These are phyloP conservation scores for Pythium aquatile DNA, from an alignment of 352 stramenopile genomes.

Conservation along the genomic window DNA sequence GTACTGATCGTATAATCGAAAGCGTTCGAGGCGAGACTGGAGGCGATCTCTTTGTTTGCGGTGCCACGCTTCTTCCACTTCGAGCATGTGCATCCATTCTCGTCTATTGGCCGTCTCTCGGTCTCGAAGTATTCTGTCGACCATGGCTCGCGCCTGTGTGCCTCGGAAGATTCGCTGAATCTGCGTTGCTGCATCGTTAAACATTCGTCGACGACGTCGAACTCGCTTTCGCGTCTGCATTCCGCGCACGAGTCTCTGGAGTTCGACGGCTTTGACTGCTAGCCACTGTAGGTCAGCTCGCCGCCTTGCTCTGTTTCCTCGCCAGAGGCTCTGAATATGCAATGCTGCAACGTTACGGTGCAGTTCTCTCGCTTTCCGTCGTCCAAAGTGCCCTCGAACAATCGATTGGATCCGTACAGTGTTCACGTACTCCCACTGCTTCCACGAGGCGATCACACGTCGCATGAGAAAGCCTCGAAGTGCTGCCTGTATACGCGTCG, in stretches of 20 bases:
- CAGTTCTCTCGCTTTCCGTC: constrained; percentile 9
- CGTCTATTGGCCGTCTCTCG: constrained; percentile 62
- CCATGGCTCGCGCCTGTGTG: constrained; percentile 36
- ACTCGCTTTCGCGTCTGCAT: constrained; percentile 44
- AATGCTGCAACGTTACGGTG: constrained; percentile 37
- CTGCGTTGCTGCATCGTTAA: constrained; percentile 35
- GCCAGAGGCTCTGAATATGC: constrained; percentile 68
- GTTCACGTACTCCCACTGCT: constrained; percentile 60
- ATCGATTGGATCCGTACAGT: constrained; percentile 62
- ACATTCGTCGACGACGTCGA: constrained; percentile 12
- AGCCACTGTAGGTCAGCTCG: constrained; percentile 59
- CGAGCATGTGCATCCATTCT: constrained; percentile 68
- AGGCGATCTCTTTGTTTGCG: constrained; percentile 58
- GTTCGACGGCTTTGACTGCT: constrained; percentile 33
- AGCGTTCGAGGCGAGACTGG: constrained; percentile 44
- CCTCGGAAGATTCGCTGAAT: constrained; percentile 75
- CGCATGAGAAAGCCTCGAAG: constrained; percentile 57
- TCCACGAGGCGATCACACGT: constrained; percentile 46
- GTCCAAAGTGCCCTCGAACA: constrained; percentile 46
- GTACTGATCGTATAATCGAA: constrained; percentile 55
- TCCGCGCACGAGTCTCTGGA: constrained; percentile 60
- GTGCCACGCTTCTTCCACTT: constrained; percentile 72
- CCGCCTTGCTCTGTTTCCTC: constrained; percentile 43
- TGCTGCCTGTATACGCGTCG: constrained; percentile 53
- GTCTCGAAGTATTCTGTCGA: constrained; percentile 45